Conservation (phyloP, 2,329 filamentous ascomycete genomes). For the Ophiostoma ulmi region DNA sequence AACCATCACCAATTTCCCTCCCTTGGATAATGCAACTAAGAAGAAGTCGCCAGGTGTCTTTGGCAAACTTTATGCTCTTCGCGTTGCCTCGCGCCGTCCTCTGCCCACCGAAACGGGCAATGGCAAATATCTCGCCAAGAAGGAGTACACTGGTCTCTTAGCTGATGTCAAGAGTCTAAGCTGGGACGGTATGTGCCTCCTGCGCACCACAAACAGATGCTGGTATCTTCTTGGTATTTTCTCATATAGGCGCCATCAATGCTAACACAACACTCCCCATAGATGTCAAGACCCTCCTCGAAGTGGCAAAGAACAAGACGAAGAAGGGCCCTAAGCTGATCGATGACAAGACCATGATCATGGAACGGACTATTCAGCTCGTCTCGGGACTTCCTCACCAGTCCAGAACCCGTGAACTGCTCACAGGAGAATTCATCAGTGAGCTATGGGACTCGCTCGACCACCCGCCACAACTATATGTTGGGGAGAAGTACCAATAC, state of each 20-base stretch:
- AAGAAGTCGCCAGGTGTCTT: background rate
- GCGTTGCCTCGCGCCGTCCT: background rate
- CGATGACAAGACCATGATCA: slow-evolving; percentile 73
- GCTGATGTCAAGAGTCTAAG: slow-evolving; percentile 3
- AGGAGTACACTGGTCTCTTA: background rate
- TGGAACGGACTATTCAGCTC: slow-evolving; percentile 68
- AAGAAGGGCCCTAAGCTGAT: slow-evolving; percentile 56
- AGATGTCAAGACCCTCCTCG: background rate
- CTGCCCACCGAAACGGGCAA: background rate
- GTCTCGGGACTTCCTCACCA: slow-evolving; percentile 59
- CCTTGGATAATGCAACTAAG: background rate
- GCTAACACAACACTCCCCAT: background rate
- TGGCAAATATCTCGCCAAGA: background rate
- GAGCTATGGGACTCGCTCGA: slow-evolving; percentile 67
- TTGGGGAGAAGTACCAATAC: slow-evolving; percentile 59
- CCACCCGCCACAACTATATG: slow-evolving; percentile 64
- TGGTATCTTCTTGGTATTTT: background rate
- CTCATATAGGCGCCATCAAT: background rate
- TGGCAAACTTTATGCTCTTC: background rate
- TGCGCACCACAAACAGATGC: background rate
- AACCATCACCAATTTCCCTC: background rate
- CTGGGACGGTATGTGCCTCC: background rate
- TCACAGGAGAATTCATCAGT: slow-evolving; percentile 64
- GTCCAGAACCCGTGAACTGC: slow-evolving; percentile 55
- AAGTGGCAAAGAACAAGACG: background rate